Evolutionary conservation across 331 rosid species (phyloP).

Genomic region (Telfairia occidentalis): DNA sequence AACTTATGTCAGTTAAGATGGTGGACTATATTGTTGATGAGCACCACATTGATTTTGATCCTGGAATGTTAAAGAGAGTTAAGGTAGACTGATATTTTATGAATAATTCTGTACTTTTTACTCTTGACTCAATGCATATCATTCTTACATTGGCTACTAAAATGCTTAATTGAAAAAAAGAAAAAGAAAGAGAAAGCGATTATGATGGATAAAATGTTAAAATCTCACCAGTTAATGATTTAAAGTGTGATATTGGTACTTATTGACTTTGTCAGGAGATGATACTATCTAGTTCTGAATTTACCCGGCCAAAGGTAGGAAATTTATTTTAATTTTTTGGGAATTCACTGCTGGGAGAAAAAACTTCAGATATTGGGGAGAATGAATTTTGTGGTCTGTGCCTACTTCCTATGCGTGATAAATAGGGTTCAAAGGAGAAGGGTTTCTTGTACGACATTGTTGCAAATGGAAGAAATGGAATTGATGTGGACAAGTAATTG

Average conservation of each 20-base stretch:
- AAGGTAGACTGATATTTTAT: constrained; percentile 34
- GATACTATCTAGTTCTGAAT: constrained; percentile 77
- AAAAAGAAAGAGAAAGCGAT: not conserved
- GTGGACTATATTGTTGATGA: constrained; percentile 69
- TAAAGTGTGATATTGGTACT: constrained; percentile 7
- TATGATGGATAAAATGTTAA: not conserved
- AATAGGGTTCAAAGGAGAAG: constrained; percentile 65
- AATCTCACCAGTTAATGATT: not conserved
- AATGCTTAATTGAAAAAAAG: constrained; percentile 1
- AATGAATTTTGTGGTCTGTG: not conserved
- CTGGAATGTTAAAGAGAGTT: constrained; percentile 57
- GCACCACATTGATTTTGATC: constrained; percentile 61
- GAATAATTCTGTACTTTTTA: constrained; percentile 10
- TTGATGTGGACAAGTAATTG: constrained; percentile 93
- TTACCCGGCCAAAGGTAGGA: constrained; percentile 45
- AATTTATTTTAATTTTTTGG: not conserved
- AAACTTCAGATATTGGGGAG: not conserved
- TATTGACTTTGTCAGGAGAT: constrained; percentile 53
- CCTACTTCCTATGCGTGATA: constrained; percentile 5
- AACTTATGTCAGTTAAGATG: constrained; percentile 76
- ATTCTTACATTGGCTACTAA: constrained; percentile 13
- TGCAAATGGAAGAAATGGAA: constrained; percentile 96
- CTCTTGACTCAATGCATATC: not conserved
- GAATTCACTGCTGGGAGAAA: not conserved
- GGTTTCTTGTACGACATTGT: constrained; percentile 82